Conservation (phyloP, 2,329 filamentous ascomycete genomes). For the Aspergillus brunneoviolaceus region DNA sequence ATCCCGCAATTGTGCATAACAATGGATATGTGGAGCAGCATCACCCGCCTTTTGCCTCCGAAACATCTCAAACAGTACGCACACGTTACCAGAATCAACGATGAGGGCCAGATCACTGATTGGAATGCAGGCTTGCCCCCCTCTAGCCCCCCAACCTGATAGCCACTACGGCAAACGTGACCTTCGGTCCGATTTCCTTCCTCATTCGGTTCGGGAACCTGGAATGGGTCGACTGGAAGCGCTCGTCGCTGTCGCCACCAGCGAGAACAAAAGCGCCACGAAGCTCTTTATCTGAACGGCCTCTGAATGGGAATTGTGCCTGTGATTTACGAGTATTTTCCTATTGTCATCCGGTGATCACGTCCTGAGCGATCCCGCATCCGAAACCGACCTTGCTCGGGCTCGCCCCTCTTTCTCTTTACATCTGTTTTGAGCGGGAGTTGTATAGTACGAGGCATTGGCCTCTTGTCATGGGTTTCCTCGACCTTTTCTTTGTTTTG, state of each 20-base stretch:
- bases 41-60: slow-evolving; percentile 35
- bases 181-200: slow-evolving; percentile 29
- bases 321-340: background rate
- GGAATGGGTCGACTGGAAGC: slow-evolving; percentile 52
- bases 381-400: slow-evolving; percentile 2
- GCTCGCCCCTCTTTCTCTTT: slow-evolving; percentile 7
- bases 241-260: slow-evolving; percentile 52
- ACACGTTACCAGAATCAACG: slow-evolving; percentile 24
- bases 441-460: slow-evolving; percentile 19
- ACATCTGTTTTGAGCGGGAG: slow-evolving; percentile 15
- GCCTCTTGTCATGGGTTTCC: slow-evolving; percentile 12
- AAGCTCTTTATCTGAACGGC: slow-evolving; percentile 32
- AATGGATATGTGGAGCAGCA: slow-evolving; percentile 49
- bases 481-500: slow-evolving; percentile 15
- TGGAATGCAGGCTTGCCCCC: slow-evolving; percentile 36
- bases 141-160: slow-evolving; percentile 29
- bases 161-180: slow-evolving; percentile 31
- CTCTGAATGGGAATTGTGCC: background rate
- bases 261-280: slow-evolving; percentile 42
- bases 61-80: slow-evolving; percentile 44
- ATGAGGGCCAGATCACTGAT: slow-evolving; percentile 30
- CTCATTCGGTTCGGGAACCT: slow-evolving; percentile 30
- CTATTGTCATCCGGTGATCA: background rate
- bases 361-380: background rate
- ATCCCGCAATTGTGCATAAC: slow-evolving; percentile 50